phyloP scores from a whole-genome alignment of 495 filamentous ascomycete species.

The Geopyxis carbonaria region DNA sequence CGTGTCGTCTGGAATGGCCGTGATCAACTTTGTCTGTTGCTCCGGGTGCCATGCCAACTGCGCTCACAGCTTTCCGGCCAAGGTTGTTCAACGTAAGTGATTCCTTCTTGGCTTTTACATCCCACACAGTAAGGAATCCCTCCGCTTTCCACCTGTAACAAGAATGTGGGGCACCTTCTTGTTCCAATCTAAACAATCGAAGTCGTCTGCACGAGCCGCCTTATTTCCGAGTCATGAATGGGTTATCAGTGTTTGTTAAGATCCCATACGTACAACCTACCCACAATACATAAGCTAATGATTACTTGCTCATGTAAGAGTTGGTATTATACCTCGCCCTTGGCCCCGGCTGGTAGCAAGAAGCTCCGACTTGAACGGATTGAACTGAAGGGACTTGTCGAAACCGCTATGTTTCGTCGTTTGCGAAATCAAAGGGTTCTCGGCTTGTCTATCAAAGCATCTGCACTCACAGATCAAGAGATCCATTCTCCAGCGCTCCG shows the following conservation, averaged over 20 bases:
- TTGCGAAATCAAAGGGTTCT: constrained; percentile 69
- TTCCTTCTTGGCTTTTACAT: constrained; percentile 91
- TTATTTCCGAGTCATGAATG: constrained; percentile 76
- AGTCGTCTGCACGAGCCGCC: constrained; percentile 76
- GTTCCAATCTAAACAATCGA: constrained; percentile 95
- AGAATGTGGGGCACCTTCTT: constrained; percentile 93
- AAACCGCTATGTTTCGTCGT: constrained; percentile 85
- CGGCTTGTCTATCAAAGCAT: constrained; percentile 26
- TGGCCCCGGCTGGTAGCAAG: constrained; percentile 78
- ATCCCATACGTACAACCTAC: constrained; percentile 93
- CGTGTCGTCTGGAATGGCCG: constrained; percentile 79
- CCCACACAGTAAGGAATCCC: constrained; percentile 98
- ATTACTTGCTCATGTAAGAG: constrained; percentile 53
- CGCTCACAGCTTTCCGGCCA: constrained; percentile 81
- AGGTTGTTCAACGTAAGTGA: constrained; percentile 86
- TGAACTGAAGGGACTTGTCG: constrained; percentile 94
- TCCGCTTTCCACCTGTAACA: constrained; percentile 79
- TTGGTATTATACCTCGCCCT: constrained; percentile 49
- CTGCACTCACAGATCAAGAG: constrained; percentile 89
- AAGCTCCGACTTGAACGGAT: constrained; percentile 79
- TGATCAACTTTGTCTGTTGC: constrained; percentile 72
- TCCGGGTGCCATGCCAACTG: constrained; percentile 95
- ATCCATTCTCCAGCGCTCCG: constrained; percentile 87
- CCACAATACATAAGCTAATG: no score
- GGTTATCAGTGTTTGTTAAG: constrained; percentile 71